Evolutionary conservation across 2,329 filamentous ascomycete species (phyloP).

Genomic region (Exophiala mesophila): DNA sequence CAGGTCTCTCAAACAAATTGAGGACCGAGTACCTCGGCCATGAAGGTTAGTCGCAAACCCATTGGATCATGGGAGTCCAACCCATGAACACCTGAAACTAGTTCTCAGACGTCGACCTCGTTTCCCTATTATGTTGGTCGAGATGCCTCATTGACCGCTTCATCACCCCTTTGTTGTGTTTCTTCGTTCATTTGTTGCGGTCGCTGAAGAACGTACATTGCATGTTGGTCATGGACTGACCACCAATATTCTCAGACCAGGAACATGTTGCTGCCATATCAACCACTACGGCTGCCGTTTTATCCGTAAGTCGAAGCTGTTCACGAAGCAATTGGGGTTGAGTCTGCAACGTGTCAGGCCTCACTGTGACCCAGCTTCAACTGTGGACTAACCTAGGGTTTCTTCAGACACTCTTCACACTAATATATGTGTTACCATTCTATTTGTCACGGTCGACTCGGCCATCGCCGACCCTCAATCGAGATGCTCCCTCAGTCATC

Average conservation of each 20-base stretch:
- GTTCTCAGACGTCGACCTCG: slow-evolving; percentile 10
- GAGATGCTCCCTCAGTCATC: slow-evolving; percentile 87
- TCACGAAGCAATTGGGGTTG: not conserved
- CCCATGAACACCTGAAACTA: slow-evolving; percentile 17
- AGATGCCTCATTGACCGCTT: too few relatives aligned
- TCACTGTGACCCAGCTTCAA: slow-evolving; percentile 2
- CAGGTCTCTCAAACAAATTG: slow-evolving; percentile 14
- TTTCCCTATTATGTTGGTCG: too few relatives aligned
- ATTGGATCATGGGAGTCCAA: slow-evolving; percentile 13
- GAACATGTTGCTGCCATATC: slow-evolving; percentile 36
- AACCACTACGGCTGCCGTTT: slow-evolving; percentile 32
- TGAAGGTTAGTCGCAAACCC: slow-evolving; percentile 16
- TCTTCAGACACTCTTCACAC: slow-evolving; percentile 65
- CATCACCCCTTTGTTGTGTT: too few relatives aligned
- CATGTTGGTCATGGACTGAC: too few relatives aligned
- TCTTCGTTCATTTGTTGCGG: too few relatives aligned
- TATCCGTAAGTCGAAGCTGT: slow-evolving; percentile 34
- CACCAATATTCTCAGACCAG: too few relatives aligned
- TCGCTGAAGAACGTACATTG: too few relatives aligned
- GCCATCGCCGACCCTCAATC: slow-evolving; percentile 70
- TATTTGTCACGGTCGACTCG: slow-evolving; percentile 77
- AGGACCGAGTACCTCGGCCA: slow-evolving; percentile 20
- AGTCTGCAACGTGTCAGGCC: not conserved
- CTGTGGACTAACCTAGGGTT: not conserved
- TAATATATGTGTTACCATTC: slow-evolving; percentile 84